Percentiles rank a stretch among this genome's conserved stretches.
These are phyloP conservation scores for Talinum fruticosum DNA, from an alignment of 148 eudicot genomes.

Conservation along the genomic window DNA sequence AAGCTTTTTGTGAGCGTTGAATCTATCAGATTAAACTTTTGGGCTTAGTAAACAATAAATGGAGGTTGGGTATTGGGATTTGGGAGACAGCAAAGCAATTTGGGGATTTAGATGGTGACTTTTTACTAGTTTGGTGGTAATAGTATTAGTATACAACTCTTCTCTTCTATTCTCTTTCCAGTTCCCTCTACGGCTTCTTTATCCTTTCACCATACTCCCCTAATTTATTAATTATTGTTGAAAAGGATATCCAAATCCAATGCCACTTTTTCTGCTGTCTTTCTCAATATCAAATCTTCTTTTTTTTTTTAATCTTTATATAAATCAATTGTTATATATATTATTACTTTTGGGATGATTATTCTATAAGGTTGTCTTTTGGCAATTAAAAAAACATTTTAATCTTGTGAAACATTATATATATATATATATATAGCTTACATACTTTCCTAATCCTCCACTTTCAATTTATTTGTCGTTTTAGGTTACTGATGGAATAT, in stretches of 20 bases:
- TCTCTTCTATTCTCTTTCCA: not conserved
- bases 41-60: too few relatives aligned
- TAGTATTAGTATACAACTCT: too few relatives aligned
- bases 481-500: too few relatives aligned
- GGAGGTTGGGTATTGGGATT: conserved; percentile 12
- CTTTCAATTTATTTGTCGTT: too few relatives aligned
- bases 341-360: not conserved
- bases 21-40: too few relatives aligned
- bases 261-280: not conserved
- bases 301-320: not conserved
- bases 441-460: too few relatives aligned
- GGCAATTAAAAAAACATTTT: too few relatives aligned
- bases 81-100: conserved; percentile 33
- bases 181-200: not conserved
- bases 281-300: not conserved
- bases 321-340: too few relatives aligned
- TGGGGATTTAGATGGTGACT: conserved; percentile 18
- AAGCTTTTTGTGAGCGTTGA: too few relatives aligned
- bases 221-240: not conserved
- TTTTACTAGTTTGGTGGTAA: conserved; percentile 11
- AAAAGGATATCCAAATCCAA: not conserved
- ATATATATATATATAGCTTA: too few relatives aligned
- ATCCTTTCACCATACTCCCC: not conserved
- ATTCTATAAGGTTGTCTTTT: too few relatives aligned
- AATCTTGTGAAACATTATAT: too few relatives aligned